These are phyloP conservation scores for Didymosphaeria variabile DNA, from an alignment of 2,329 filamentous ascomycete species.

Conservation along the genomic window DNA sequence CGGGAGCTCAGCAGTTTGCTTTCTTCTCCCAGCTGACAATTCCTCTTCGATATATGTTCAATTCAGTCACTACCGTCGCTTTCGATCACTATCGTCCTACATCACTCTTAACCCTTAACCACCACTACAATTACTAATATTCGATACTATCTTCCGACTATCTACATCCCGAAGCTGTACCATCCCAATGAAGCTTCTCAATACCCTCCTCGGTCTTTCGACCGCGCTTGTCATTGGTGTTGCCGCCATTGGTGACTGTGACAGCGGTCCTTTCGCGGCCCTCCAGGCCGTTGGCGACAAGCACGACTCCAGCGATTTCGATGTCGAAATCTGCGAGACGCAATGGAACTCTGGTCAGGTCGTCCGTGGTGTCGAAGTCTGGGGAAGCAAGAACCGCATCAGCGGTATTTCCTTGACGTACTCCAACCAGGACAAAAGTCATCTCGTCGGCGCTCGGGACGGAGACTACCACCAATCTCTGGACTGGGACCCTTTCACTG, in stretches of 20 bases:
- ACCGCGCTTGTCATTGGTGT: slow-evolving; percentile 2
- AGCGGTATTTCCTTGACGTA: slow-evolving; percentile 12
- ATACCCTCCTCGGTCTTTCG: background rate
- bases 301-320: slow-evolving; percentile 11
- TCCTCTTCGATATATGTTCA: background rate
- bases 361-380: slow-evolving; percentile 14
- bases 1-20: background rate
- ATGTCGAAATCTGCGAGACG: slow-evolving; percentile 17
- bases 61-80: background rate
- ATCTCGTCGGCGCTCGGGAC: slow-evolving; percentile 3
- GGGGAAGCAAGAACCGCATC: slow-evolving; percentile 11
- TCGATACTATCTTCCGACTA: background rate
- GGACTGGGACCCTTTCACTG: slow-evolving; percentile 13
- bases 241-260: slow-evolving; percentile 12
- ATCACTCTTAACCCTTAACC: no score
- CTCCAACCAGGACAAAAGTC: slow-evolving; percentile 9
- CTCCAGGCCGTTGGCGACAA: slow-evolving; percentile 10
- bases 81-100: background rate
- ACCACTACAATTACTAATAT: background rate
- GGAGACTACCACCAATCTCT: slow-evolving; percentile 11
- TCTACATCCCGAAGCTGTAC: background rate
- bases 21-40: background rate
- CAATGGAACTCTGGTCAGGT: slow-evolving; percentile 7
- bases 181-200: slow-evolving; percentile 9
- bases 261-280: slow-evolving; percentile 8